Conservation (phyloP, 257 asterid species). For the Ilex aquifolium region DNA sequence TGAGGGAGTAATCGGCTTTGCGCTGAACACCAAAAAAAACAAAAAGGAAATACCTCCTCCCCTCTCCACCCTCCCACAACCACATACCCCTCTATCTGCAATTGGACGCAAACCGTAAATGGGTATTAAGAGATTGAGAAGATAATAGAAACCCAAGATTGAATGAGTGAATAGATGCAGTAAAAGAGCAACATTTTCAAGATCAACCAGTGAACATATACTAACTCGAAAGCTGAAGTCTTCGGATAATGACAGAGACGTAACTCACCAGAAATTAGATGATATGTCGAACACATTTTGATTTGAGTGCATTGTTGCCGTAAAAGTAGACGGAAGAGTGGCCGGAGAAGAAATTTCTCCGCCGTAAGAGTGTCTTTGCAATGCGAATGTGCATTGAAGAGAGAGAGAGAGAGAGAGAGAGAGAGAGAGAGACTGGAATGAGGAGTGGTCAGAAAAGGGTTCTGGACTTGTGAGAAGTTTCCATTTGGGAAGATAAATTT, state of each 20-base stretch:
- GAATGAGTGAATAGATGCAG: background rate
- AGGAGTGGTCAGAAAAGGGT: too few species aligned
- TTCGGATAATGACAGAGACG: constrained; percentile 4
- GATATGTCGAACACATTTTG: background rate
- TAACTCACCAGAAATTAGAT: background rate
- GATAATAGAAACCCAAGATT: constrained; percentile 4
- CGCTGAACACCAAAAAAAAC: too few species aligned
- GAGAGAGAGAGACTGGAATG: too few species aligned
- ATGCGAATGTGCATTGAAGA: constrained; percentile 3
- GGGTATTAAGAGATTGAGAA: background rate
- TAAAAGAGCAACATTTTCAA: background rate
- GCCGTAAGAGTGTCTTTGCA: background rate
- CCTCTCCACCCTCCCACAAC: too few species aligned
- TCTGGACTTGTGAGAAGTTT: too few species aligned
- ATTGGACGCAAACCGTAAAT: background rate
- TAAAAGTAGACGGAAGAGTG: constrained; percentile 1
- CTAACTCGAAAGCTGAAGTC: background rate
- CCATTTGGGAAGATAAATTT: too few species aligned
- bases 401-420: background rate
- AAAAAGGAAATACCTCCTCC: too few species aligned
- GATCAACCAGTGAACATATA: background rate
- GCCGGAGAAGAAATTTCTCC: background rate
- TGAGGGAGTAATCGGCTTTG: too few species aligned
- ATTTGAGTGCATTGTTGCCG: constrained; percentile 5
- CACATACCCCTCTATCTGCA: too few species aligned